phyloP scores from a whole-genome alignment of 2,329 filamentous ascomycete species.

The Fusarium sp. region DNA sequence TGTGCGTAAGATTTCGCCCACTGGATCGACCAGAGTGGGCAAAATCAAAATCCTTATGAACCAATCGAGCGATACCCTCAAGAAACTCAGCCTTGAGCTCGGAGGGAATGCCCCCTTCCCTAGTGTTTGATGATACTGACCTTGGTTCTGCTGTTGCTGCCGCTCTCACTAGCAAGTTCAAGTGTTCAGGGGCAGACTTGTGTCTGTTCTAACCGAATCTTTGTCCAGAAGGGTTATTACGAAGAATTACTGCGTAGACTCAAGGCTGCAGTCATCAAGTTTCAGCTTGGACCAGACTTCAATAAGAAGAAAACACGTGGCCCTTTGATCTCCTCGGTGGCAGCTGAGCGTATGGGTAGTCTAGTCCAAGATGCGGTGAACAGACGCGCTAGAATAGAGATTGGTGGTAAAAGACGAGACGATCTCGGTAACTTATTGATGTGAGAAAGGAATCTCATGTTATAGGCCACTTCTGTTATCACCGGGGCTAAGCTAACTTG shows the following conservation, averaged over 20 bases:
- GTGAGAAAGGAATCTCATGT: too few species aligned
- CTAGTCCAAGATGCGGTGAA: conserved; percentile 76
- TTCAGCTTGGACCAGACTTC: conserved; percentile 75
- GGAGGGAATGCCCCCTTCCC: conserved; percentile 81
- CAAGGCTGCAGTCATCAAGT: conserved; percentile 75
- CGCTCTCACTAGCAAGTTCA: conserved; percentile 85
- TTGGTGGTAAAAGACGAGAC: conserved; percentile 74
- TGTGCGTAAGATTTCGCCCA: conserved; percentile 82
- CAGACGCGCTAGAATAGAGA: conserved; percentile 73
- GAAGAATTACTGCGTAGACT: conserved; percentile 77
- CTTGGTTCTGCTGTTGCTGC: conserved; percentile 74
- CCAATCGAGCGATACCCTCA: conserved; percentile 77
- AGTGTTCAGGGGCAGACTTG: conserved; percentile 92
- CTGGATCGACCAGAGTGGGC: conserved; percentile 70
- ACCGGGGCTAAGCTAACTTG: too few species aligned
- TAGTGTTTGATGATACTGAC: conserved; percentile 83
- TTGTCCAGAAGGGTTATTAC: conserved; percentile 81
- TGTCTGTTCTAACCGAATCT: conserved; percentile 86
- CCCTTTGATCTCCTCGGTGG: conserved; percentile 70
- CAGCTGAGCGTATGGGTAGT: conserved; percentile 68
- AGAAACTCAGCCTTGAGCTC: conserved; percentile 75
- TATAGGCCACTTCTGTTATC: too few species aligned
- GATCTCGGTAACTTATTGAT: conserved; percentile 69
- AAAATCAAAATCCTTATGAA: conserved; percentile 75
- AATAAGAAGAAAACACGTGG: conserved; percentile 79